Conservation (phyloP, 2,329 filamentous ascomycete species). For the Fusarium albosuccineum region DNA sequence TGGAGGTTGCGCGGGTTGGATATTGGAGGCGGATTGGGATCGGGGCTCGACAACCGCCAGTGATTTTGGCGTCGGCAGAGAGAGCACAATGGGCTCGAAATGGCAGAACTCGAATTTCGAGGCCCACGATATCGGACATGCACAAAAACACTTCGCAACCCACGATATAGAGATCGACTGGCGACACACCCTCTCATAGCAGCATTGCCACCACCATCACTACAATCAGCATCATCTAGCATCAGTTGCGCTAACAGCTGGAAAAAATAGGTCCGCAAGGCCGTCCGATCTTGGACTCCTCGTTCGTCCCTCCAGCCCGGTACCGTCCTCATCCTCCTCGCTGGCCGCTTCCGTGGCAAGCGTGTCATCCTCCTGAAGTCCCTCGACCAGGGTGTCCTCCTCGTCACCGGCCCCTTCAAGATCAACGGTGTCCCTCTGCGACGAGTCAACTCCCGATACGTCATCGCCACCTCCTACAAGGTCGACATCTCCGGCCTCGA, state of each 20-base stretch:
- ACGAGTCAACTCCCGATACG: constrained; percentile 92
- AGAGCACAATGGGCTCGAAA: constrained; percentile 16
- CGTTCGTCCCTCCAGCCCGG: constrained; percentile 93
- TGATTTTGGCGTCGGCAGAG: constrained; percentile 27
- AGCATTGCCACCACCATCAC: constrained; percentile 20
- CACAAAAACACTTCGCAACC: constrained; percentile 25
- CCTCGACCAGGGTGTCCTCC: constrained; percentile 96
- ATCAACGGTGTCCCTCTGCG: constrained; percentile 99
- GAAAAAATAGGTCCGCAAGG: constrained; percentile 85
- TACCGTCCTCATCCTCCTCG: constrained; percentile 97
- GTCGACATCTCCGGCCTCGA: constrained; percentile 89
- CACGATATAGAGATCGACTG: constrained; percentile 31
- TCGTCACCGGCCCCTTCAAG: constrained; percentile 99
- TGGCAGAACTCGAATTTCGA: constrained; percentile 32
- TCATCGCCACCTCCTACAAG: constrained; percentile 90
- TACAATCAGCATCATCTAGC: constrained; percentile 19
- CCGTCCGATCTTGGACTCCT: constrained; percentile 86
- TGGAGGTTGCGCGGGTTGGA: constrained; percentile 18
- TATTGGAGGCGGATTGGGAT: constrained; percentile 23
- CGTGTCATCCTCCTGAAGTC: constrained; percentile 98
- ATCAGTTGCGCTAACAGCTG: constrained; percentile 48
- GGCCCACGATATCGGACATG: constrained; percentile 32
- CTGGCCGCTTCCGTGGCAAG: constrained; percentile 99
- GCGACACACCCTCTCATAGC: constrained; percentile 10
- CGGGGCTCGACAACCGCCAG: constrained; percentile 10